Evolutionary conservation across 176 grass and related monocot species (phyloP).

Genomic region (Coix lacrymajobi): DNA sequence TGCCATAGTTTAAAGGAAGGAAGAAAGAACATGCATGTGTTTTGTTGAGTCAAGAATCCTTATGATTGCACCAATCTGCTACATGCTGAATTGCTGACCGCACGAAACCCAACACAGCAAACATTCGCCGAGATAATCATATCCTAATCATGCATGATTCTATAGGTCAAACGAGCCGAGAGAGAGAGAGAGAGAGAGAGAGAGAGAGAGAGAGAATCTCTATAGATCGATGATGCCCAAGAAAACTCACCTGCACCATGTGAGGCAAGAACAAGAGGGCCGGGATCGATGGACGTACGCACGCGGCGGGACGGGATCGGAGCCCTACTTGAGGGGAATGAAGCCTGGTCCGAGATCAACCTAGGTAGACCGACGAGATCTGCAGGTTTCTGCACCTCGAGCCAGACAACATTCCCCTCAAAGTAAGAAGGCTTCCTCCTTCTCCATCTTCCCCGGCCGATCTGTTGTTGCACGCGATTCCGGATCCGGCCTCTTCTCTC

Average conservation of each 20-base stretch:
- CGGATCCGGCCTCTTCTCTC: background rate
- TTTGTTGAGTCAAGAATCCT: conserved; percentile 9
- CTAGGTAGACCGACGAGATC: conserved; percentile 23
- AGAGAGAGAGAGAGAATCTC: background rate
- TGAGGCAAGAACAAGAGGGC: background rate
- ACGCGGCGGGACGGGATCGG: no score
- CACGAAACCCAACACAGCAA: conserved; percentile 22
- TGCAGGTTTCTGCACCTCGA: conserved; percentile 29
- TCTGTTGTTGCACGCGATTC: background rate
- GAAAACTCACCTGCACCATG: conserved; percentile 10
- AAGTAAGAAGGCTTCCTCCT: conserved; percentile 27
- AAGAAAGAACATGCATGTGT: background rate
- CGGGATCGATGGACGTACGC: background rate
- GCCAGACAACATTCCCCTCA: conserved; percentile 65
- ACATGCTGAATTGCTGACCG: conserved; percentile 18
- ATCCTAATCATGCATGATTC: conserved; percentile 29
- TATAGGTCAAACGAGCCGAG: background rate
- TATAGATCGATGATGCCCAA: background rate
- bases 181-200: no score
- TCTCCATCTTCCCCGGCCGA: background rate
- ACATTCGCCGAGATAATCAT: conserved; percentile 22
- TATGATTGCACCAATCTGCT: conserved; percentile 52
- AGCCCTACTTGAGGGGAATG: conserved; percentile 83
- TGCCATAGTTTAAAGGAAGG: conserved; percentile 22
- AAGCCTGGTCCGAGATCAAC: conserved; percentile 99